Evolutionary conservation across 1,284 basidiomycete genomes (phyloP).

Genomic region (Austroboletus niveus): DNA sequence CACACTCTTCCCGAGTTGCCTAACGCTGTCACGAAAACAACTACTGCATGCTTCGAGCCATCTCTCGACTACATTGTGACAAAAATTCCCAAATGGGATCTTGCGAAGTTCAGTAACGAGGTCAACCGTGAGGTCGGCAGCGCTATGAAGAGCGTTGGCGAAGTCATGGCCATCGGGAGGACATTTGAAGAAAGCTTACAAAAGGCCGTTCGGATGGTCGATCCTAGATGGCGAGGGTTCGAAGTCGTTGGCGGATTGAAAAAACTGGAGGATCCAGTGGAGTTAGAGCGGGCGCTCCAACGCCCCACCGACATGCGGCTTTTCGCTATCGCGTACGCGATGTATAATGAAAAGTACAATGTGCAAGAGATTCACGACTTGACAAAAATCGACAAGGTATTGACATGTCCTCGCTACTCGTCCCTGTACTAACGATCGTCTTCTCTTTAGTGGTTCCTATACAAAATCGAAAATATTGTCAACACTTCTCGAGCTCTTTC

Average conservation of each 20-base stretch:
- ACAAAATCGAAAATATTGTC: constrained; percentile 98
- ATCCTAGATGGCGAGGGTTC: constrained; percentile 85
- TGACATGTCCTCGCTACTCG: not conserved
- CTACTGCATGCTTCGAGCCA: constrained; percentile 99
- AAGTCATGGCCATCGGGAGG: constrained; percentile 99
- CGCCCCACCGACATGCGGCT: constrained; percentile 89
- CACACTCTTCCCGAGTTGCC: constrained; percentile 97
- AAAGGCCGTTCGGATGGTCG: constrained; percentile 97
- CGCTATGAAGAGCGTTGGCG: constrained; percentile 98
- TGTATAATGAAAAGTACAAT: constrained; percentile 91
- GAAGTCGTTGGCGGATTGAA: constrained; percentile 59
- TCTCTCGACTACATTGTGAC: constrained; percentile 99
- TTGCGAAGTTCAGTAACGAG: constrained; percentile 94
- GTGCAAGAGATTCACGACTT: constrained; percentile 90
- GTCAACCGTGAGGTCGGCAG: constrained; percentile 96
- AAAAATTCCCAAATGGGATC: constrained; percentile 99
- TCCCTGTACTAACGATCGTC: not conserved
- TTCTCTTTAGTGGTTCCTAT: constrained; percentile 83
- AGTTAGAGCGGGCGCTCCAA: constrained; percentile 79
- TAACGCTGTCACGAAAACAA: constrained; percentile 99
- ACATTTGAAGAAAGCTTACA: constrained; percentile 99
- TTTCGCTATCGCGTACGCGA: constrained; percentile 96
- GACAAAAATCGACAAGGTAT: constrained; percentile 95
- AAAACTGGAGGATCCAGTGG: constrained; percentile 59
- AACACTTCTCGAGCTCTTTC: constrained; percentile 76